Percentiles rank a stretch among this genome's conserved stretches.
Evolutionary conservation across 2,329 filamentous ascomycete species (phyloP).

Genomic region (Acephala macrosclerotiorum): DNA sequence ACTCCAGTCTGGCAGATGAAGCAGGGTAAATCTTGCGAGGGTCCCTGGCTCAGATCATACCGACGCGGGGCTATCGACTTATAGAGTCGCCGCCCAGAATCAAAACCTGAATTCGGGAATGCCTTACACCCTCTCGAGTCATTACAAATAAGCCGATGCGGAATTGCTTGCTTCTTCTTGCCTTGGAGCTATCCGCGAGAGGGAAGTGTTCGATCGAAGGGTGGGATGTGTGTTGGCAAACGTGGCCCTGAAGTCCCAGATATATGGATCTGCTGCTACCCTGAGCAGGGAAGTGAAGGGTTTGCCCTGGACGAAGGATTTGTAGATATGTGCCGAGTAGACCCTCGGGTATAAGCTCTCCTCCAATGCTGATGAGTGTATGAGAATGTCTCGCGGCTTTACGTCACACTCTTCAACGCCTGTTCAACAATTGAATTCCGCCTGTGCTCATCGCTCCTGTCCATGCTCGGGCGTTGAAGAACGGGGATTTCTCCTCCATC

Average conservation of each 20-base stretch:
- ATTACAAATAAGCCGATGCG: neutral
- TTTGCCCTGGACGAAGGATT: constrained; percentile 8
- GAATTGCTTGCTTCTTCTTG: constrained; percentile 16
- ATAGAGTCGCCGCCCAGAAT: neutral
- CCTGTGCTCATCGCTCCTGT: constrained; percentile 20
- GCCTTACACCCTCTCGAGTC: constrained; percentile 9
- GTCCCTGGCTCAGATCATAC: constrained; percentile 25
- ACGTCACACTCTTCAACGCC: constrained; percentile 18
- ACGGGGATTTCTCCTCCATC: constrained; percentile 19
- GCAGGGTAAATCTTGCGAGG: constrained; percentile 26
- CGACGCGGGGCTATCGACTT: constrained; percentile 6
- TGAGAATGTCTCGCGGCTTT: constrained; percentile 24
- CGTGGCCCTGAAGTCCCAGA: constrained; percentile 7
- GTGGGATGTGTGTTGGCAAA: constrained; percentile 26
- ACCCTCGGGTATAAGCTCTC: neutral
- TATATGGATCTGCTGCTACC: constrained; percentile 13
- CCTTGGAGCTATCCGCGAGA: neutral
- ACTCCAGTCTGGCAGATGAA: no score
- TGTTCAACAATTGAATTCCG: constrained; percentile 10
- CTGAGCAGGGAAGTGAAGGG: constrained; percentile 4
- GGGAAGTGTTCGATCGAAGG: neutral
- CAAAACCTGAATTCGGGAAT: constrained; percentile 24
- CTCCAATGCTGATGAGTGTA: constrained; percentile 5
- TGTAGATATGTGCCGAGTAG: constrained; percentile 9
- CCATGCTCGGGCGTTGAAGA: constrained; percentile 16